Base-by-base conservation (phyloP, 2,329 filamentous ascomycete genomes). In the Aspergillus arachidicola region DNA sequence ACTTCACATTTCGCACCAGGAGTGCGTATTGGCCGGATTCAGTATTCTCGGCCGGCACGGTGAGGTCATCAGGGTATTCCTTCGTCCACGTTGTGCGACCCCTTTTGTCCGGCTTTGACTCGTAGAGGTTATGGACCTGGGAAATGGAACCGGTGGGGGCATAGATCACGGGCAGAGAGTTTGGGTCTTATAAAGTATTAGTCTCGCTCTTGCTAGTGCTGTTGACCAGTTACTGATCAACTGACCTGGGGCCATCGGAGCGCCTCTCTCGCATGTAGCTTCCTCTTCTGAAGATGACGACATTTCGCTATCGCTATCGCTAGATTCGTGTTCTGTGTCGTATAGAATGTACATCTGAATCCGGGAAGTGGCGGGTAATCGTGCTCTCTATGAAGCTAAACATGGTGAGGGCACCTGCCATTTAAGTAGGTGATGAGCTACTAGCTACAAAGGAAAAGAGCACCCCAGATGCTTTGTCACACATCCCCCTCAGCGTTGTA, bases 1-100 rank as follows among this genome's bases (percentile, higher is more conserved):
- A 83, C 75, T 84, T 86, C 60, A 82, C 79, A 70, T 89, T 86
- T 51, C 87, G 84, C 1, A 87, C 82, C 32, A 89, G 77, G 56
- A 89, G 78, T 2, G 88, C 87, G 70, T 84, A 90, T 66, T 86
- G 86, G 41, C 84, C 83, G 1, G 86, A 89, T 67, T 87, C 82
- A 21, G 85, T 83, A 66, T 88, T 86, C 70, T 90, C 88, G 5
- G 83, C 86, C 0, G 86, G 82, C 58, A 85, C 83, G 53, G 83
- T 80, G 4, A 86, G 77, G 65, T 87, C 83, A 55, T 84, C 79
- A 1, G 87, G 86, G 32, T 82, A 80, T 62, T 84, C 82, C 59
- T 85, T 82, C 9, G 84, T 82, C 87, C 86, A 89, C 50, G 84
- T 84, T 63, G 80, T 78, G 38, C 81, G 76, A 11, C 84, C 85